A percentile compares a stretch with the other conserved stretches of the same genome.
Conservation (phyloP, 495 filamentous ascomycete species). For the Tuber aestivum region DNA sequence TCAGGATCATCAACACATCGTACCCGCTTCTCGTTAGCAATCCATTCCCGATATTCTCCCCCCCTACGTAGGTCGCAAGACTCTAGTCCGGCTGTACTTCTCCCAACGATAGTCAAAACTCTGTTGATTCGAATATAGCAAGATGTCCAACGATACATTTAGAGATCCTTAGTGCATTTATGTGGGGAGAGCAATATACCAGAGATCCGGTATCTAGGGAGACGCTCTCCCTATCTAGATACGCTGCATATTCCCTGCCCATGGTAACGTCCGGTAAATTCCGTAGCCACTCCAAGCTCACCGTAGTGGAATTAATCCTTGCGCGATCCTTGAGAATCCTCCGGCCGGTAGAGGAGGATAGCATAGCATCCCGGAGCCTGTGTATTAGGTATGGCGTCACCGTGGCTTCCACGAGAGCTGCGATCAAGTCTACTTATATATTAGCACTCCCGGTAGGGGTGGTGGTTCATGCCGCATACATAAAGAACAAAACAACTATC, state of each 20-base stretch:
- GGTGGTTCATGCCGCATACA: conserved; percentile 3
- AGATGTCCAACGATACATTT: too few relatives aligned
- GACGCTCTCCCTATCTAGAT: conserved; percentile 89
- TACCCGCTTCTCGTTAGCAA: conserved; percentile 49
- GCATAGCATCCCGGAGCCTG: too few relatives aligned
- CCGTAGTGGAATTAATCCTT: conserved; percentile 72
- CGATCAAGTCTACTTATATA: conserved; percentile 76
- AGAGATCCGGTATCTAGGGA: conserved; percentile 72
- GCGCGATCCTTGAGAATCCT: conserved; percentile 87
- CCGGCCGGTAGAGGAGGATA: conserved; percentile 68
- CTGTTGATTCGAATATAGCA: too few relatives aligned
- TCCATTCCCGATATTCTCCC: too few relatives aligned
- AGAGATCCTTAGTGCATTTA: too few relatives aligned
- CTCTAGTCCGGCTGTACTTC: too few relatives aligned
- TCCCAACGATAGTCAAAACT: too few relatives aligned
- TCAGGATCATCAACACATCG: conserved; percentile 90
- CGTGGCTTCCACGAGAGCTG: conserved; percentile 84
- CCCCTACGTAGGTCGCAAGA: not conserved
- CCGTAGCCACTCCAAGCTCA: conserved; percentile 66
- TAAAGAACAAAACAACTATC: too few relatives aligned
- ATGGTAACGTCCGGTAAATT: conserved; percentile 65
- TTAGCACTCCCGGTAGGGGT: not conserved
- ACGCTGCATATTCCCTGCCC: conserved; percentile 74
- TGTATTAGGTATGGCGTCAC: conserved; percentile 92
- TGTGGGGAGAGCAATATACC: conserved; percentile 7